These are phyloP conservation scores for Pelargonium cotyledonis DNA, from an alignment of 441 rosid species.

Conservation along the genomic window DNA sequence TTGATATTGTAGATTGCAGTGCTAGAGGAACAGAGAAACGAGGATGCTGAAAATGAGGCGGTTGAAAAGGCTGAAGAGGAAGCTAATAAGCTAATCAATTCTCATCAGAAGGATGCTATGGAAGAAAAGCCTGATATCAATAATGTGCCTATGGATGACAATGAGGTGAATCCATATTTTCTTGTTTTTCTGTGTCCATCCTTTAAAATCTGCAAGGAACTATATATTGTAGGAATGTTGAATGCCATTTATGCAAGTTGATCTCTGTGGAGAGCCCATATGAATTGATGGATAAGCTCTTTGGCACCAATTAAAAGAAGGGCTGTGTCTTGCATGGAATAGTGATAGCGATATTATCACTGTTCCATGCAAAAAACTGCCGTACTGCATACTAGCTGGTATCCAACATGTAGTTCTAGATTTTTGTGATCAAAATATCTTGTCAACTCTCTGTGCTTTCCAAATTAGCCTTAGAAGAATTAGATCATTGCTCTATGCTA, in stretches of 20 bases:
- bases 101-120: conserved; percentile 29
- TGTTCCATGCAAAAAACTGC: not conserved
- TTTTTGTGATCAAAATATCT: not conserved
- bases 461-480: too few relatives aligned
- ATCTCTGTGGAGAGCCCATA: conserved; percentile 8
- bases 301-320: not conserved
- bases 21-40: conserved; percentile 57
- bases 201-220: too few relatives aligned
- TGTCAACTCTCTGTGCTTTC: too few relatives aligned
- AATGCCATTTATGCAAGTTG: not conserved
- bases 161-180: conserved; percentile 40
- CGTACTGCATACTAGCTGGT: too few relatives aligned
- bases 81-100: conserved; percentile 29
- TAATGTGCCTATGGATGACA: conserved; percentile 64
- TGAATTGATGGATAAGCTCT: conserved; percentile 5
- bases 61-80: conserved; percentile 52
- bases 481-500: not conserved
- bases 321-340: not conserved
- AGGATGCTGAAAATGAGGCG: conserved; percentile 45
- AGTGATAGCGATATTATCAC: not conserved
- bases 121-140: conserved; percentile 83
- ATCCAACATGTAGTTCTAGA: not conserved
- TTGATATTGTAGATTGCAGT: conserved; percentile 55
- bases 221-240: not conserved
- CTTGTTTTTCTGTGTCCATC: not conserved